phyloP scores from a whole-genome alignment of 2,329 filamentous ascomycete genomes.

The Lachnellula arida region DNA sequence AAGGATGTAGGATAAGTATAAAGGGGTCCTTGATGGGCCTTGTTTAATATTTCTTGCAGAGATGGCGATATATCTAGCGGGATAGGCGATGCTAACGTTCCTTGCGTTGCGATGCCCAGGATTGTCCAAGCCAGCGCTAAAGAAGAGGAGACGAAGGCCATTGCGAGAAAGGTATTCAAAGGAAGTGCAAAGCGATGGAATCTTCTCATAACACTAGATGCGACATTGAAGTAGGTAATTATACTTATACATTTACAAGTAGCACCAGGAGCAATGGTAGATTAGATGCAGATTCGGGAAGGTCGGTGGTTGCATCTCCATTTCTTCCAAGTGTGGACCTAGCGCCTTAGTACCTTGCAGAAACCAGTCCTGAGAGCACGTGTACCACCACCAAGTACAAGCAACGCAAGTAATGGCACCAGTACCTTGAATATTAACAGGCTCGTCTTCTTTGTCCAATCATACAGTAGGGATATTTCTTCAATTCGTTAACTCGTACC shows the following conservation, averaged over 20 bases:
- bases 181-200: not conserved
- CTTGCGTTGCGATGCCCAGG: not conserved
- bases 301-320: not conserved
- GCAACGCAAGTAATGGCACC: no score
- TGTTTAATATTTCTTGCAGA: conserved; percentile 51
- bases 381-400: no score
- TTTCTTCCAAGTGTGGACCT: not conserved
- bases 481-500: not conserved
- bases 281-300: not conserved
- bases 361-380: not conserved
- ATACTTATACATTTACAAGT: no score
- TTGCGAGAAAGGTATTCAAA: conserved; percentile 4
- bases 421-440: no score
- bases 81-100: not conserved
- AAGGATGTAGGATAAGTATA: conserved; percentile 59
- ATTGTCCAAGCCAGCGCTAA: conserved; percentile 11
- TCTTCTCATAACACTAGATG: not conserved
- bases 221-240: not conserved
- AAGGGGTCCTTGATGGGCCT: conserved; percentile 46
- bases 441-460: no score
- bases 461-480: not conserved
- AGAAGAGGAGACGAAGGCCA: conserved; percentile 14
- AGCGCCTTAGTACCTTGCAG: not conserved
- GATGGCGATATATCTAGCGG: conserved; percentile 38
- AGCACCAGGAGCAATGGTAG: no score